A percentile compares a stretch with the other conserved stretches of the same genome.
Evolutionary conservation across 192 early-diverging fungal species (phyloP).

Genomic region (Backusella australiensis): DNA sequence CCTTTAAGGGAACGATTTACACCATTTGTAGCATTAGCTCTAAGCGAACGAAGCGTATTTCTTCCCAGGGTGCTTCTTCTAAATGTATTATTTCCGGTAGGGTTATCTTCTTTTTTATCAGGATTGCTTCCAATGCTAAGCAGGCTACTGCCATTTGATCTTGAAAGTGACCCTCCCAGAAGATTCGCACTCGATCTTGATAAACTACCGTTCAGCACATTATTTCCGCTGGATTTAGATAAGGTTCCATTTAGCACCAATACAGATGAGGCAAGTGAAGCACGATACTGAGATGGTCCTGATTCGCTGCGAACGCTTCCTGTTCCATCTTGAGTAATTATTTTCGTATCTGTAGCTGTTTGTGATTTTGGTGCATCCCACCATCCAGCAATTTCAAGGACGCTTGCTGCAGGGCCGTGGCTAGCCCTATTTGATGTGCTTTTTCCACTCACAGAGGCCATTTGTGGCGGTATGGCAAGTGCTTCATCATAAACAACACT

Average conservation of each 20-base stretch:
- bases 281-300: background rate
- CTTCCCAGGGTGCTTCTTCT: slow-evolving; percentile 6
- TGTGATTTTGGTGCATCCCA: slow-evolving; percentile 8
- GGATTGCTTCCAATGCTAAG: background rate
- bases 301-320: background rate
- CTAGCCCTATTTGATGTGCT: background rate
- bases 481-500: slow-evolving; percentile 16
- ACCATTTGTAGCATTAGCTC: background rate
- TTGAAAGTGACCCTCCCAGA: background rate
- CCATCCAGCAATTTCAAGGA: slow-evolving; percentile 10
- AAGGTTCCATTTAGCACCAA: background rate
- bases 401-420: background rate
- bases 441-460: background rate
- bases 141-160: background rate
- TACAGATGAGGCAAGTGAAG: background rate
- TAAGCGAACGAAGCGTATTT: slow-evolving; percentile 1
- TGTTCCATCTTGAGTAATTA: background rate
- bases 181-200: background rate
- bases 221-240: slow-evolving; percentile 1
- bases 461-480: background rate
- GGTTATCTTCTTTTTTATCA: background rate
- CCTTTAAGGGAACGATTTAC: slow-evolving; percentile 1
- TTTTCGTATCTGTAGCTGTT: background rate
- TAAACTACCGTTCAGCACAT: background rate
- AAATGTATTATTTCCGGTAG: background rate